Evolutionary conservation across 805 yeast genomes (phyloP).

Genomic region (Candida palmyrensis): DNA sequence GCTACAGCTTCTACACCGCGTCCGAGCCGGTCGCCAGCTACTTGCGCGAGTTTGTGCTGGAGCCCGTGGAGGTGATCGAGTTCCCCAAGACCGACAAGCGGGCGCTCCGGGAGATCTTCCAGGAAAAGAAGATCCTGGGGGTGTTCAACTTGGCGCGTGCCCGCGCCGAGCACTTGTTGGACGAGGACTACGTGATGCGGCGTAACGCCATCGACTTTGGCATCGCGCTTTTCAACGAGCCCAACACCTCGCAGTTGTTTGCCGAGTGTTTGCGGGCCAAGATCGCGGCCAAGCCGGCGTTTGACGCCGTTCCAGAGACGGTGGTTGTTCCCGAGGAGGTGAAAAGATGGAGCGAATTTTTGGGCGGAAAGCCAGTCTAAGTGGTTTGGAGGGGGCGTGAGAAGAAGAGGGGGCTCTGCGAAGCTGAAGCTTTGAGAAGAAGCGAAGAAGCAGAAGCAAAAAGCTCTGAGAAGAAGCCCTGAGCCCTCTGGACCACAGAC

Average conservation of each 20-base stretch:
- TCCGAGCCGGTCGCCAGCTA: slow-evolving; percentile 67
- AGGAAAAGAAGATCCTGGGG: slow-evolving; percentile 72
- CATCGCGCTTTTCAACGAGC: slow-evolving; percentile 94
- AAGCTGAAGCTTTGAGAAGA: too few relatives aligned
- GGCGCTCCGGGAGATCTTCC: slow-evolving; percentile 89
- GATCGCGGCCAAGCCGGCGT: slow-evolving; percentile 50
- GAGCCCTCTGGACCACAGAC: too few relatives aligned
- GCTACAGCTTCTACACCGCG: slow-evolving; percentile 79
- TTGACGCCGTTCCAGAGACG: slow-evolving; percentile 33
- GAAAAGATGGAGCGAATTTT: slow-evolving; percentile 92
- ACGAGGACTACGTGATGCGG: slow-evolving; percentile 96
- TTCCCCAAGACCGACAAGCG: slow-evolving; percentile 94
- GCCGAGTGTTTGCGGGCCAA: slow-evolving; percentile 76
- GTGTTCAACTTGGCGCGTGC: slow-evolving; percentile 90
- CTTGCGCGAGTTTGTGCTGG: slow-evolving; percentile 45
- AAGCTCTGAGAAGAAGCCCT: too few relatives aligned
- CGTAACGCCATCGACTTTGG: slow-evolving; percentile 98
- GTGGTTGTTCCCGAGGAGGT: slow-evolving; percentile 80
- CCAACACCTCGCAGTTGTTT: slow-evolving; percentile 84
- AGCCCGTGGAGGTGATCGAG: slow-evolving; percentile 61
- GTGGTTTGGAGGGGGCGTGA: background rate
- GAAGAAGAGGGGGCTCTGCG: background rate
- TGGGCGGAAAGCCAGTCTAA: slow-evolving; percentile 87
- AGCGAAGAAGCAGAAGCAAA: too few relatives aligned
- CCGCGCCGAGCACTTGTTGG: slow-evolving; percentile 79